Evolutionary conservation across 257 asterid species (phyloP).

Genomic region (Ocimum tenuiflorum): DNA sequence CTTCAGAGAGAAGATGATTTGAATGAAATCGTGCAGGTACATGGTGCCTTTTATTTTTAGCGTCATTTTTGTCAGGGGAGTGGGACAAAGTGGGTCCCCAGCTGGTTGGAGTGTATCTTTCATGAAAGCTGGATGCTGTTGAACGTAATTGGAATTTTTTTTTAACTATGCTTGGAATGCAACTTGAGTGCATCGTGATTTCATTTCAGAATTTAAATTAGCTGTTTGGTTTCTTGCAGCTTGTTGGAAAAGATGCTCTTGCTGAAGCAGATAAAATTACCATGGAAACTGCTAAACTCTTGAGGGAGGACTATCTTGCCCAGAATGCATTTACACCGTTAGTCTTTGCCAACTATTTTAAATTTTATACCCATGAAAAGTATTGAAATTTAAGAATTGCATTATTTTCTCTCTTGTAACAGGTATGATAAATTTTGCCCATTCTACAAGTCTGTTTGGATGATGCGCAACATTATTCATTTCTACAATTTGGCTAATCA

Average conservation of each 20-base stretch:
- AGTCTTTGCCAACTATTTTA: conserved; percentile 24
- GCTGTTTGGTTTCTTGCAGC: conserved; percentile 49
- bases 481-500: conserved; percentile 96
- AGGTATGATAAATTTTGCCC: conserved; percentile 97
- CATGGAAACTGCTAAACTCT: conserved; percentile 94
- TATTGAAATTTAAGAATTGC: neutral
- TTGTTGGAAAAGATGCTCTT: conserved; percentile 96
- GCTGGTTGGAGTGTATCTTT: neutral
- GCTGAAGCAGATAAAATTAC: conserved; percentile 97
- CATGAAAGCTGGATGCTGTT: neutral
- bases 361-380: neutral
- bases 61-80: neutral
- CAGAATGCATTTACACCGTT: conserved; percentile 99
- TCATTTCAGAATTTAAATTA: conserved; percentile 3
- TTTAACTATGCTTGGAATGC: neutral
- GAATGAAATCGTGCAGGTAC: conserved; percentile 61
- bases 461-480: conserved; percentile 99
- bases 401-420: conserved; percentile 23
- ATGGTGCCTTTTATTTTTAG: neutral
- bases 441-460: conserved; percentile 98
- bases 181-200: neutral
- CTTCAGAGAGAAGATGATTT: conserved; percentile 98
- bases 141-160: neutral
- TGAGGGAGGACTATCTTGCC: conserved; percentile 99
- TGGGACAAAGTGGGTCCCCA: neutral